A percentile compares a stretch with the other conserved stretches of the same genome.
phyloP scores from a whole-genome alignment of 306 rosid genomes.

The Biancaea sappan region DNA sequence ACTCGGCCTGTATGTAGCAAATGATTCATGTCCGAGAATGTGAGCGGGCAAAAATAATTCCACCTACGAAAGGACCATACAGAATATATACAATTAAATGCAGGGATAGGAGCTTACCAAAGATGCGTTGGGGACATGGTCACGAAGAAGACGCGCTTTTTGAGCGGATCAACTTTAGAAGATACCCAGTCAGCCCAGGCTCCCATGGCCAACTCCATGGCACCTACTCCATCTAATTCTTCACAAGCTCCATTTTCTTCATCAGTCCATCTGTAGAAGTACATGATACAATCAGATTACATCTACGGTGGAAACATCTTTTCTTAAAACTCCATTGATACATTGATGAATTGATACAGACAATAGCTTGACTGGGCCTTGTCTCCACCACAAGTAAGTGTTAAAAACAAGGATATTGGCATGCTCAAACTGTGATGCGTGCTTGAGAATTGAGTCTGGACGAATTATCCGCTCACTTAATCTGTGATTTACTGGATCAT shows the following conservation, averaged over 20 bases:
- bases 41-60: background rate
- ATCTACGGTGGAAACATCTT: background rate
- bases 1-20: background rate
- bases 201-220: slow-evolving; percentile 92
- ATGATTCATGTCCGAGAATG: slow-evolving; percentile 30
- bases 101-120: slow-evolving; percentile 53
- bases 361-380: slow-evolving; percentile 97
- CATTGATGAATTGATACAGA: slow-evolving; percentile 45
- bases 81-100: background rate
- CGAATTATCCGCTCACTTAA: slow-evolving; percentile 81
- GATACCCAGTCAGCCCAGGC: slow-evolving; percentile 98
- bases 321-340: slow-evolving; percentile 1
- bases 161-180: slow-evolving; percentile 65
- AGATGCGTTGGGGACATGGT: slow-evolving; percentile 99
- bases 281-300: slow-evolving; percentile 24
- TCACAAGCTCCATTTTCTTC: slow-evolving; percentile 74
- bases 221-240: slow-evolving; percentile 69
- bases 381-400: slow-evolving; percentile 99
- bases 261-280: slow-evolving; percentile 69
- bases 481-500: slow-evolving; percentile 96
- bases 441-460: slow-evolving; percentile 89
- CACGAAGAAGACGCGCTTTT: slow-evolving; percentile 73
- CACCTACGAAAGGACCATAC: background rate
- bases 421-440: slow-evolving; percentile 75
- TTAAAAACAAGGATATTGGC: slow-evolving; percentile 94